These are phyloP conservation scores for Takakia lepidozioides DNA, from an alignment of 225 moss, liverwort and hornwort species.

Conservation along the genomic window DNA sequence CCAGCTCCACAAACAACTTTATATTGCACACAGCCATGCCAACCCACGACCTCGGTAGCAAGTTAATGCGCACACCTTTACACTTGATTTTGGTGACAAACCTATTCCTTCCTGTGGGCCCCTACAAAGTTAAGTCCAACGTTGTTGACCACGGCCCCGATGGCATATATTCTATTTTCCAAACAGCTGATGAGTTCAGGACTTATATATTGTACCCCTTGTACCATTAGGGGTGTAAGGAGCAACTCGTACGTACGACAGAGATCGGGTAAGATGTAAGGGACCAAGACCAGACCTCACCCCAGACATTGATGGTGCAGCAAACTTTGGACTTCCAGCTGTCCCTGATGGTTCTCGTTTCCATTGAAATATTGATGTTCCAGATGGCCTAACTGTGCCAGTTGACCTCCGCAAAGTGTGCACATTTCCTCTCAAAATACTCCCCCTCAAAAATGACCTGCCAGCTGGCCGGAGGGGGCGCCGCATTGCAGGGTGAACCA, in stretches of 20 bases:
- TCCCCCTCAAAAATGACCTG: constrained; percentile 46
- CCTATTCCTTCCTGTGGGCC: no score
- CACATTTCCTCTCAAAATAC: constrained; percentile 34
- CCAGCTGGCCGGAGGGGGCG: constrained; percentile 31
- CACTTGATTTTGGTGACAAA: no score
- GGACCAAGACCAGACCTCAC: constrained; percentile 63
- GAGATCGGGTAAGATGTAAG: constrained; percentile 60
- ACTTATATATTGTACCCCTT: constrained; percentile 8
- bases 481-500: constrained; percentile 18
- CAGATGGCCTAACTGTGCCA: constrained; percentile 39
- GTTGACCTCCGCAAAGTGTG: constrained; percentile 42
- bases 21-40: no score
- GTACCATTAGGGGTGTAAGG: constrained; percentile 37
- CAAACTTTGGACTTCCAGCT: constrained; percentile 14
- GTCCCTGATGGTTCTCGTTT: constrained; percentile 57
- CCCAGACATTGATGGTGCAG: constrained; percentile 14
- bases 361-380: constrained; percentile 79
- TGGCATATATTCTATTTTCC: no score
- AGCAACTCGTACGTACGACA: constrained; percentile 84
- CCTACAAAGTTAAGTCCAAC: no score
- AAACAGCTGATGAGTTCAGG: no score
- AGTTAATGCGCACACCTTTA: no score
- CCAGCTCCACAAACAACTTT: no score
- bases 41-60: no score
- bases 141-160: no score